phyloP scores from a whole-genome alignment of 169 alveolate species.

The Theileria equi region DNA sequence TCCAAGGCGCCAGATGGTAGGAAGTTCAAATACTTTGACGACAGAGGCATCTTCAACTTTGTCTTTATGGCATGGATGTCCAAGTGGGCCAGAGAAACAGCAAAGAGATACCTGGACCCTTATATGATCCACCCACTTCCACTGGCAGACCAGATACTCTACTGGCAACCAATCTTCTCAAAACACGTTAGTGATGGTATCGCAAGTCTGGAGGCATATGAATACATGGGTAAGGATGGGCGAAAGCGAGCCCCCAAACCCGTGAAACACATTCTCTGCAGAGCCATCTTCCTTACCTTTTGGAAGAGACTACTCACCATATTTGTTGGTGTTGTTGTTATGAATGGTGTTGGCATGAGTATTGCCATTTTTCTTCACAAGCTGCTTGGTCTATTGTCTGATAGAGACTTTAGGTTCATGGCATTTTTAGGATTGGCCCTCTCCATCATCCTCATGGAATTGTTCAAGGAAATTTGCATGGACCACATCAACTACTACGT shows the following conservation, averaged over 20 bases:
- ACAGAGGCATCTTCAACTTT: constrained; percentile 16
- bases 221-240: background rate
- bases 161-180: constrained; percentile 57
- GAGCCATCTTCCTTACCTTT: constrained; percentile 37
- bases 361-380: constrained; percentile 6
- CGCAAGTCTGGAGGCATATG: constrained; percentile 14
- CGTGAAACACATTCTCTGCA: background rate
- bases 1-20: too few species aligned
- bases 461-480: constrained; percentile 1
- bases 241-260: background rate
- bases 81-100: constrained; percentile 21
- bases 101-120: constrained; percentile 9
- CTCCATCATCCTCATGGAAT: constrained; percentile 5
- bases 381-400: background rate
- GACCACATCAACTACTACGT: constrained; percentile 40
- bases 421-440: background rate
- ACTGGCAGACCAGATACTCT: constrained; percentile 29
- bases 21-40: constrained; percentile 10
- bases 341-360: constrained; percentile 20
- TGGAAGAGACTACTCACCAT: constrained; percentile 11
- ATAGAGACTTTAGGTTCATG: background rate
- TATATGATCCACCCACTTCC: constrained; percentile 34
- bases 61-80: constrained; percentile 36
- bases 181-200: constrained; percentile 58
- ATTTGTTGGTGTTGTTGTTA: constrained; percentile 9